Base-by-base conservation (phyloP, 306 rosid species). In the Carpinus viminea region DNA sequence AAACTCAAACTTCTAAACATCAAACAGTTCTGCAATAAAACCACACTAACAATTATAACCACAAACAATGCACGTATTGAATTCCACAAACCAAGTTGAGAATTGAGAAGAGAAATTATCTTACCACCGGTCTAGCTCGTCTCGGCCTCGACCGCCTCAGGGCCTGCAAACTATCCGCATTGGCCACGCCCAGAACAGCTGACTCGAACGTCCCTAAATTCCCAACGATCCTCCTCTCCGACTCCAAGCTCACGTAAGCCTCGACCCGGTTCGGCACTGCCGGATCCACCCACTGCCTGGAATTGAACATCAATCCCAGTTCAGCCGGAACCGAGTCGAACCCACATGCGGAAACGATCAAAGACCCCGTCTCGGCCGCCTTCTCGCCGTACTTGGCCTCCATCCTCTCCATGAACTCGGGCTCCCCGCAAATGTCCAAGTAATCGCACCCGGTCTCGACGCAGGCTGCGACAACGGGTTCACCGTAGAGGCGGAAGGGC, bases 321-420 rank as follows among this genome's bases (percentile, higher is more conserved):
- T 92, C 98, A 5, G 98, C 98, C 7, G 98, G 96, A 81, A 94
- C 83, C 3, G 97, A 94, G 55, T 94, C 97, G 31, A 94, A 94
- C 85, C 97, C 98, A 76, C 97, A 94, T 7, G 94, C 98, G 17
- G 93, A 89, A 56, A 94, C 76, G 74, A 92, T 87, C 92, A 94
- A 83, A 26, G 93, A 74, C 0, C 93, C 94, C 1, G 43, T 82
- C 75, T 90, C 76, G 47, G 70, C 18, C 0, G 91, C 88, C 74
- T 7, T 59, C 5, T 74, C 88, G 9, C 88, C 92, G 76, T 84
- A 84, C 57, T 78, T 71, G 0, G 83, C 88, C 78, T 89, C 96
- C 76, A 89, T 81, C 56, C 89, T 88, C 78, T 90, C 97, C 96
- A 92, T 92, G 84, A 94, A 94, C 85, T 92, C 98, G 4, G 92